Evolutionary conservation across 108 stramenopile species (phyloP).

Genomic region (Aureococcus anophagefferens): DNA sequence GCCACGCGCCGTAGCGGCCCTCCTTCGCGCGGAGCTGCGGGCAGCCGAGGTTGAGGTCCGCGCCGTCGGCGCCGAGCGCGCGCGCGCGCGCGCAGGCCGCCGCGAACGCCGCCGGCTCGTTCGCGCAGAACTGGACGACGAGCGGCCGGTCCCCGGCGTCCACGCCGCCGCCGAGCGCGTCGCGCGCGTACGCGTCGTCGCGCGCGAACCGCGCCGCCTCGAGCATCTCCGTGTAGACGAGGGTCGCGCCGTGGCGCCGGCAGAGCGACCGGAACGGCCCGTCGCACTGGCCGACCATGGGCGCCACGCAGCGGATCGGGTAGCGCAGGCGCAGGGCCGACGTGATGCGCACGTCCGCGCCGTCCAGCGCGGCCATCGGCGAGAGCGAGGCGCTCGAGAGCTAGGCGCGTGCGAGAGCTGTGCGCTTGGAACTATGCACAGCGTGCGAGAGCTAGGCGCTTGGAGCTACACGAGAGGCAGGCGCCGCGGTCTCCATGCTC

Average conservation of each 20-base stretch:
- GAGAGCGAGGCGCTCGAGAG: no score
- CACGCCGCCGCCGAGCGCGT: slow-evolving; percentile 5
- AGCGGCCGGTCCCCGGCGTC: slow-evolving; percentile 4
- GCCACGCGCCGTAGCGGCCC: slow-evolving; percentile 3
- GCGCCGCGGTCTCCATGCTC: no score
- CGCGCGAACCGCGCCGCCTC: not conserved
- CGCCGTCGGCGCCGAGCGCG: not conserved
- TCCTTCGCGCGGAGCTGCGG: slow-evolving; percentile 13
- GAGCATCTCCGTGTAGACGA: slow-evolving; percentile 12
- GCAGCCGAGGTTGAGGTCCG: slow-evolving; percentile 21
- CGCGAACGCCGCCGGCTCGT: slow-evolving; percentile 8
- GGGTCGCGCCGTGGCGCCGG: not conserved
- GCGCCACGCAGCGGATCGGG: slow-evolving; percentile 1
- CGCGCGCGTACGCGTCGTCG: slow-evolving; percentile 1
- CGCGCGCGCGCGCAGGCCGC: not conserved
- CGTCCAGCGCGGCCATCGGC: no score
- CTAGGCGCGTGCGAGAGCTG: no score
- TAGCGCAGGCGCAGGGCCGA: no score
- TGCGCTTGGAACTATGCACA: no score
- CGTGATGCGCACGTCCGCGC: no score
- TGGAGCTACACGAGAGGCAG: no score
- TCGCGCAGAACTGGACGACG: slow-evolving; percentile 19
- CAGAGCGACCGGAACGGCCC: slow-evolving; percentile 1
- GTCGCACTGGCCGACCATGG: slow-evolving; percentile 15
- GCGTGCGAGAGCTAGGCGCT: no score